These are phyloP conservation scores for Phenoliferia sp. DNA, from an alignment of 1,284 basidiomycete genomes.

Conservation along the genomic window DNA sequence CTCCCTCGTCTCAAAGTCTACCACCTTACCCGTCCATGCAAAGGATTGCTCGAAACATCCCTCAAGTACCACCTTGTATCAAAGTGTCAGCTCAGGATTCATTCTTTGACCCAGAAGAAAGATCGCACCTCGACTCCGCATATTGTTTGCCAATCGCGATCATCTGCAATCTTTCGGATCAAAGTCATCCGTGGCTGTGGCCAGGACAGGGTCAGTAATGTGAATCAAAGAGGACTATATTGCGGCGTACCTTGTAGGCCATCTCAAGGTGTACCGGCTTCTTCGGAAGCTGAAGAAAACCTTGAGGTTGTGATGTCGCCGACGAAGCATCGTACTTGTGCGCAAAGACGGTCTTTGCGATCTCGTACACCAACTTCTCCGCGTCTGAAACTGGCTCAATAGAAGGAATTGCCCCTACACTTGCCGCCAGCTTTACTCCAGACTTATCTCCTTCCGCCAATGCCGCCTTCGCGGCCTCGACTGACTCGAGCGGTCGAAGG, in stretches of 20 bases:
- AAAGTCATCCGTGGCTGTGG: conserved; percentile 39
- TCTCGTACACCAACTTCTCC: conserved; percentile 38
- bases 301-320: not conserved
- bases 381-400: conserved; percentile 32
- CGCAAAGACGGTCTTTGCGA: conserved; percentile 32
- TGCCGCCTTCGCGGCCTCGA: not conserved
- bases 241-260: conserved; percentile 6
- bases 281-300: not conserved
- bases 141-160: conserved; percentile 30
- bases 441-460: not conserved
- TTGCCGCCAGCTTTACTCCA: not conserved
- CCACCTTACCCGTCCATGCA: conserved; percentile 2
- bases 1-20: not conserved
- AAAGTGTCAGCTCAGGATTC: not conserved
- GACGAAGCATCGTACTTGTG: not conserved
- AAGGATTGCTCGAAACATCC: conserved; percentile 7
- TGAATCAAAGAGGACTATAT: not conserved
- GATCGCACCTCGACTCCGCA: conserved; percentile 13
- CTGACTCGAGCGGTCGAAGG: not conserved
- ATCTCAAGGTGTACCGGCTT: conserved; percentile 4
- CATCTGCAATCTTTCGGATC: conserved; percentile 25
- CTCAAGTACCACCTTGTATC: not conserved
- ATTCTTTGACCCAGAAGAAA: not conserved
- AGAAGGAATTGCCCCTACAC: conserved; percentile 38
- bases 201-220: conserved; percentile 27